These are phyloP conservation scores for Smallanthus sonchifolius DNA, from an alignment of 129 eudicot species.

Conservation along the genomic window DNA sequence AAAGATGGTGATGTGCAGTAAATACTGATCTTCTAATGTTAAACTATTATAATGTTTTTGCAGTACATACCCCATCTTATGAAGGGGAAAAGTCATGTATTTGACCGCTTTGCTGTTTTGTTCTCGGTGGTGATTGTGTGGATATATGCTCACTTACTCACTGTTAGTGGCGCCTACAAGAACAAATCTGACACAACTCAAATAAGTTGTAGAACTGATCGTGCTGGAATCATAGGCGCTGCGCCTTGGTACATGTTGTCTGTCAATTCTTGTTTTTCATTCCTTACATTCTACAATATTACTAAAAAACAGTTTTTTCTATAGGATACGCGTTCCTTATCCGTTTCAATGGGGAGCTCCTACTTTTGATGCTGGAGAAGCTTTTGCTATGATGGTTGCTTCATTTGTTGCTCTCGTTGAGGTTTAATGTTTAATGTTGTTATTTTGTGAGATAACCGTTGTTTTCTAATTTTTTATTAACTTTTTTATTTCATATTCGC, in stretches of 20 bases:
- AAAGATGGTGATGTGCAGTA: background rate
- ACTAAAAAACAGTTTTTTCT: background rate
- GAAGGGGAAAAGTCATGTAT: constrained; percentile 65
- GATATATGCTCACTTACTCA: constrained; percentile 86
- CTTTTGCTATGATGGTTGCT: constrained; percentile 97
- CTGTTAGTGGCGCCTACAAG: constrained; percentile 92
- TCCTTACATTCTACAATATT: background rate
- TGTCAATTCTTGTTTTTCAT: background rate
- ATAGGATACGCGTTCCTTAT: constrained; percentile 92
- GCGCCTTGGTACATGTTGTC: constrained; percentile 68
- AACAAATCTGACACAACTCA: constrained; percentile 54
- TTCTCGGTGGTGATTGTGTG: constrained; percentile 84
- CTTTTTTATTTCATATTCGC: background rate
- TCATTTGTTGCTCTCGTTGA: constrained; percentile 93
- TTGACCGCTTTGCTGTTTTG: constrained; percentile 88
- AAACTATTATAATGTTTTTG: constrained; percentile 10
- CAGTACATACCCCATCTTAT: constrained; percentile 86
- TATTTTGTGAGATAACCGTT: background rate
- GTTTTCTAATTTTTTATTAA: background rate
- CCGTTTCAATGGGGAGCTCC: constrained; percentile 99
- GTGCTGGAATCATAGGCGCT: constrained; percentile 82
- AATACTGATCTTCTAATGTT: background rate
- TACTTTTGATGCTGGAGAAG: constrained; percentile 95
- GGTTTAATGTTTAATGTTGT: constrained; percentile 40
- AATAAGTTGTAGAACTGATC: constrained; percentile 86